A percentile compares a stretch with the other conserved stretches of the same genome.
phyloP scores from a whole-genome alignment of 2,329 filamentous ascomycete species.

The Penicillium paneum region DNA sequence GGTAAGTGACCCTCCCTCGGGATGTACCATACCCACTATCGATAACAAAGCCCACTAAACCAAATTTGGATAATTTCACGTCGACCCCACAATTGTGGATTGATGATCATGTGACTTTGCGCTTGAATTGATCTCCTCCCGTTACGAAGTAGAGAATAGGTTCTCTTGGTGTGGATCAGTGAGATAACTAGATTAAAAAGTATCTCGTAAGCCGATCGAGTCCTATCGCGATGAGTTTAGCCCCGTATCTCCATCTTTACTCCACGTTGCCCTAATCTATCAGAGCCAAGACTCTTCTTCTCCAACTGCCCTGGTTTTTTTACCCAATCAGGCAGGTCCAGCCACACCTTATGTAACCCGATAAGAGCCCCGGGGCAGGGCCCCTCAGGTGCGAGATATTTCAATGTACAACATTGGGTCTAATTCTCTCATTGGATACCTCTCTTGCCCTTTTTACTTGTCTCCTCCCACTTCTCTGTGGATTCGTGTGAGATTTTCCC shows the following conservation, averaged over 20 bases:
- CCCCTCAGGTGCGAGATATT: not conserved
- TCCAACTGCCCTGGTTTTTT: conserved; percentile 4
- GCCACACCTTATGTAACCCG: conserved; percentile 15
- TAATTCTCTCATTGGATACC: not conserved
- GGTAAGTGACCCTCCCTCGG: too few relatives aligned
- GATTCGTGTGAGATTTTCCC: not conserved
- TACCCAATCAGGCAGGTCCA: conserved; percentile 31
- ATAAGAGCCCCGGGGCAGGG: conserved; percentile 13
- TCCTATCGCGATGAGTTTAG: not conserved
- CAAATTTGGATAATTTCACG: conserved; percentile 20
- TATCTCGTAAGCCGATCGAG: too few relatives aligned
- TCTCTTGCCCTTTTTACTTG: not conserved
- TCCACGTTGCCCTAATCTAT: not conserved
- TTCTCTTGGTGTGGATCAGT: too few relatives aligned
- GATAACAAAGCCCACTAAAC: conserved; percentile 22
- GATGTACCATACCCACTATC: conserved; percentile 6
- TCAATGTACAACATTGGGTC: conserved; percentile 7
- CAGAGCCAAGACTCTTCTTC: not conserved
- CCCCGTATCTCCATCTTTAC: not conserved
- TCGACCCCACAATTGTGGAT: conserved; percentile 4
- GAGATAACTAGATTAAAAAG: accelerated
- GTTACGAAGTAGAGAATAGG: too few relatives aligned
- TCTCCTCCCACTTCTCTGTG: not conserved
- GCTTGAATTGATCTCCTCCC: not conserved
- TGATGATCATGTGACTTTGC: not conserved